Base-by-base conservation (phyloP, 2,329 filamentous ascomycete species). In the Cadophora malorum region DNA sequence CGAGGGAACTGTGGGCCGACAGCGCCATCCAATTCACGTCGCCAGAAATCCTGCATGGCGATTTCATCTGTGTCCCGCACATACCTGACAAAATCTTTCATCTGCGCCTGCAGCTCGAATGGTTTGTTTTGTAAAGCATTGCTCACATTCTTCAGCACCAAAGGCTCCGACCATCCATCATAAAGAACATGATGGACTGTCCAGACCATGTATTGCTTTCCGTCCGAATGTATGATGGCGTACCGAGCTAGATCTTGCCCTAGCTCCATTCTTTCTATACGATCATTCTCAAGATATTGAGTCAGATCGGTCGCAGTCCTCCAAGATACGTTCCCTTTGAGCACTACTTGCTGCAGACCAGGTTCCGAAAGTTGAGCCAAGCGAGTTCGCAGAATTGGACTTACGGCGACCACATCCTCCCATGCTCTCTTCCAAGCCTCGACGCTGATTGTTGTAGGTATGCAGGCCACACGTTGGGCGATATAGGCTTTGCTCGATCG, bases 141-240 rank as follows among this genome's bases (percentile, higher is more conserved):
- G 14, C 71, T 71, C 31, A 79, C 71, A 53, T 74, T 70, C 35
- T 74, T 63, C 16, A 79, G 62, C 4, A 80, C 70, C 31, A 78
- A 41, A 3, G 77, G 74, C 66, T 76, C 71, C 0, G 81, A 83
- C 85, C 85, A 87, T 28, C 85, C 85, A 63, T 88, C 85, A 67
- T 88, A 88, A 0, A 87, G 74, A 4, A 82, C 83, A 70, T 88
- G 85, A 70, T 88, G 85, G 77, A 86, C 83, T 0, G 83, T 84
- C 69, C 85, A 76, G n/a, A 87, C 81, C 69, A 87, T 85, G 70
- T 81, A 78, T 33, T 53, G 78, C 50, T 72, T 70, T 19, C 77
- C 70, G 31, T 65, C 66, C 4, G 53, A 63, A 21, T 62, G 60
- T 31, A 76, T 28, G 60, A 73, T 69, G 12, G 72, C 71, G 67